Percentiles rank a stretch among this genome's conserved stretches.
Evolutionary conservation across 352 stramenopile genomes (phyloP).

Genomic region (Pythium scleroteichum): DNA sequence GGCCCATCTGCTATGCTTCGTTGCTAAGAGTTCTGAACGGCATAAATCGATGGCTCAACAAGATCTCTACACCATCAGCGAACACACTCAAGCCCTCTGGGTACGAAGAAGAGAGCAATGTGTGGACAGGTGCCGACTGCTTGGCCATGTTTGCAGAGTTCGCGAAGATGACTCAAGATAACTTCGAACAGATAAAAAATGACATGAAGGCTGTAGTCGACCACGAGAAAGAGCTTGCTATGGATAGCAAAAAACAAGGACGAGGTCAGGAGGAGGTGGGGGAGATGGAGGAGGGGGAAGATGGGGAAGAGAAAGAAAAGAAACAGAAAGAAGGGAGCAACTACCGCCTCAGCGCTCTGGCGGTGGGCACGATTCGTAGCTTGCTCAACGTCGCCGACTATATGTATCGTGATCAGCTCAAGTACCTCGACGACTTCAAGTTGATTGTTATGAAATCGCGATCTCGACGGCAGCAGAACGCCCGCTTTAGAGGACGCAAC

Average conservation of each 20-base stretch:
- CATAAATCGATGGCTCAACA: slow-evolving; percentile 56
- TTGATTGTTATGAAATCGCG: slow-evolving; percentile 55
- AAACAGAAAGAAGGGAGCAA: slow-evolving; percentile 22
- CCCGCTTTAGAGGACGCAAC: background rate
- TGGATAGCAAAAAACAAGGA: slow-evolving; percentile 12
- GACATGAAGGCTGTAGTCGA: slow-evolving; percentile 51
- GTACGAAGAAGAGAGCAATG: slow-evolving; percentile 75
- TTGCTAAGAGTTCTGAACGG: slow-evolving; percentile 72
- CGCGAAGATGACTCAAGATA: slow-evolving; percentile 49
- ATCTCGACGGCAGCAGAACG: slow-evolving; percentile 18
- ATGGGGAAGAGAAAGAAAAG: slow-evolving; percentile 1
- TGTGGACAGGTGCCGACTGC: slow-evolving; percentile 61
- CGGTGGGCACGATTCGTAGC: slow-evolving; percentile 54
- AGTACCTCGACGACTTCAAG: slow-evolving; percentile 85
- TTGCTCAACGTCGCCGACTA: slow-evolving; percentile 77
- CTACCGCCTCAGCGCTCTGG: slow-evolving; percentile 42
- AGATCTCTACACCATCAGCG: slow-evolving; percentile 45
- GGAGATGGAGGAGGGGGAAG: too few relatives aligned
- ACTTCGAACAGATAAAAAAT: slow-evolving; percentile 40
- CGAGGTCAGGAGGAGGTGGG: too few relatives aligned
- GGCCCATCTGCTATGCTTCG: slow-evolving; percentile 39
- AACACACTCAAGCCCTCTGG: slow-evolving; percentile 42
- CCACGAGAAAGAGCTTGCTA: slow-evolving; percentile 51
- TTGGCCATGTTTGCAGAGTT: slow-evolving; percentile 77
- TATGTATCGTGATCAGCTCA: slow-evolving; percentile 78